Conservation (phyloP, 2,329 filamentous ascomycete species). For the Xylaria sp. region DNA sequence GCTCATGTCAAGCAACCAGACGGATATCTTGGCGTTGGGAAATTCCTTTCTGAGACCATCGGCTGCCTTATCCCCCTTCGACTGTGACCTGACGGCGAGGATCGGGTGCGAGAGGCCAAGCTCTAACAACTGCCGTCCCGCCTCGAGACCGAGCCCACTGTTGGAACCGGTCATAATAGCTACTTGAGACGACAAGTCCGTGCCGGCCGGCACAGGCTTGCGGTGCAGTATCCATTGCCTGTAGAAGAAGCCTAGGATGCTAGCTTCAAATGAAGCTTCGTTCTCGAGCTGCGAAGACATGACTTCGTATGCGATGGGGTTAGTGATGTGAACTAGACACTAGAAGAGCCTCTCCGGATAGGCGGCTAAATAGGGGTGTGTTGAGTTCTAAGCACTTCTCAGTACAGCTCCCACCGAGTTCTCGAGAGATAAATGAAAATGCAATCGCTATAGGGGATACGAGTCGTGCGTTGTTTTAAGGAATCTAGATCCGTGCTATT, state of each 20-base stretch:
- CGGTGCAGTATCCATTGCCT: slow-evolving; percentile 40
- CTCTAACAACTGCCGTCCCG: slow-evolving; percentile 53
- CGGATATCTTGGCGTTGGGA: slow-evolving; percentile 51
- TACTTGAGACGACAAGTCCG: slow-evolving; percentile 50
- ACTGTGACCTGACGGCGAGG: slow-evolving; percentile 54
- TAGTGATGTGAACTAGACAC: neutral
- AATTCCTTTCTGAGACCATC: slow-evolving; percentile 47
- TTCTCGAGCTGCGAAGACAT: slow-evolving; percentile 55
- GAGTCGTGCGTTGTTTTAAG: neutral
- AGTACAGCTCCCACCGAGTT: neutral
- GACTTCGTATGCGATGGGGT: neutral
- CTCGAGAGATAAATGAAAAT: neutral
- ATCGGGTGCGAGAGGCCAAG: slow-evolving; percentile 55
- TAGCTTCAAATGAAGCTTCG: slow-evolving; percentile 45
- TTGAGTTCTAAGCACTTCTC: neutral
- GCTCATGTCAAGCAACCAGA: slow-evolving; percentile 59
- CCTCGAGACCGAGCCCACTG: slow-evolving; percentile 58
- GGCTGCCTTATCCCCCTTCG: slow-evolving; percentile 55
- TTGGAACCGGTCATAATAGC: slow-evolving; percentile 61
- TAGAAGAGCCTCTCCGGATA: too few relatives aligned
- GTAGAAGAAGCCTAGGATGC: slow-evolving; percentile 56
- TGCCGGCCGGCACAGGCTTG: slow-evolving; percentile 39
- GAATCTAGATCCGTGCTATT: neutral
- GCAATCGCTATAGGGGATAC: neutral
- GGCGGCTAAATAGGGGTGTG: neutral